Evolutionary conservation across 805 yeast genomes (phyloP).

Genomic region (Candida qinlingensis): DNA sequence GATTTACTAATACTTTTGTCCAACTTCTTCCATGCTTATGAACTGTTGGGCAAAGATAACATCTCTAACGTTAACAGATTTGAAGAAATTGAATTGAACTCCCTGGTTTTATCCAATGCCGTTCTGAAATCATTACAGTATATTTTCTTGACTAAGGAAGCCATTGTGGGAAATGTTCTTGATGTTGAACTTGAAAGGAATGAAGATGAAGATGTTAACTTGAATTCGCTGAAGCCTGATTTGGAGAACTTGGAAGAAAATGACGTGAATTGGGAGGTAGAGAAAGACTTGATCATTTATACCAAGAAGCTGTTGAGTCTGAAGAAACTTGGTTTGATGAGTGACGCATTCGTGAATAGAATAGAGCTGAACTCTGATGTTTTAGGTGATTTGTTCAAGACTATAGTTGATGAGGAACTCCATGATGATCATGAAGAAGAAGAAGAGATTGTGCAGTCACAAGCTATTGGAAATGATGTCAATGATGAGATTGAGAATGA

Average conservation of each 20-base stretch:
- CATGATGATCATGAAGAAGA: conserved; percentile 6
- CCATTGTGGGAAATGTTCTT: conserved; percentile 34
- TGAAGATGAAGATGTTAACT: conserved; percentile 46
- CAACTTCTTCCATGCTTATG: conserved; percentile 30
- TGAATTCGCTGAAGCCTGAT: conserved; percentile 16
- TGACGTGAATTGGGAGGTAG: conserved; percentile 31
- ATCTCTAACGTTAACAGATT: conserved; percentile 18
- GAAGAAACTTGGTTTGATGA: conserved; percentile 26
- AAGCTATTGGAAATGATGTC: not conserved
- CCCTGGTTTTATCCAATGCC: conserved; percentile 25
- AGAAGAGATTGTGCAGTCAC: conserved; percentile 3
- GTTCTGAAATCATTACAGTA: conserved; percentile 31
- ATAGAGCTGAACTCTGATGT: conserved; percentile 31
- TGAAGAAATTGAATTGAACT: conserved; percentile 17
- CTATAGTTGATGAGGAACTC: conserved; percentile 7
- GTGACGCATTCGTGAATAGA: conserved; percentile 28
- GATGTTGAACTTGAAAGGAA: conserved; percentile 41
- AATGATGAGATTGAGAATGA: not conserved
- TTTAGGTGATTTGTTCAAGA: conserved; percentile 29
- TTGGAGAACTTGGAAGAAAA: conserved; percentile 7
- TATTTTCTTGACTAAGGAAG: conserved; percentile 47
- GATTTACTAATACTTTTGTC: conserved; percentile 21
- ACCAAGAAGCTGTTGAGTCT: conserved; percentile 36
- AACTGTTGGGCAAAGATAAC: conserved; percentile 29
- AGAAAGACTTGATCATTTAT: conserved; percentile 36